Percentiles rank a stretch among this genome's conserved stretches.
Evolutionary conservation across 306 rosid species (phyloP).

Genomic region (Luffa acutangula): DNA sequence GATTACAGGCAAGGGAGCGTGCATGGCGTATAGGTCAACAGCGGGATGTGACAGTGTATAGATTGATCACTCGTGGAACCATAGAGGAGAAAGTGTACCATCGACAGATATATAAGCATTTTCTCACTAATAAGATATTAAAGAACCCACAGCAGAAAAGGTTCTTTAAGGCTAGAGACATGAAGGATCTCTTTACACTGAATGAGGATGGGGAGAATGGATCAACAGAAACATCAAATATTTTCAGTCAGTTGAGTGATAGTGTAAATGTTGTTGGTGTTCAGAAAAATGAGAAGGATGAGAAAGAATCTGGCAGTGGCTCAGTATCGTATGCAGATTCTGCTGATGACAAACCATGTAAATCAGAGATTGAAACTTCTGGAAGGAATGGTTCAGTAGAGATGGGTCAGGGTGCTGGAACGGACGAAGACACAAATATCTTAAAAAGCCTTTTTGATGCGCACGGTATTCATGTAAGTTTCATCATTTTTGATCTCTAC

Average conservation of each 20-base stretch:
- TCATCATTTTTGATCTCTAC: not conserved
- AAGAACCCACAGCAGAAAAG: constrained; percentile 97
- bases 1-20: constrained; percentile 87
- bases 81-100: constrained; percentile 96
- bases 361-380: constrained; percentile 23
- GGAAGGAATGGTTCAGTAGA: constrained; percentile 52
- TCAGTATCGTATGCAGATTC: constrained; percentile 16
- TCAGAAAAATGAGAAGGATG: constrained; percentile 37
- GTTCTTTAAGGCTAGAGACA: constrained; percentile 92
- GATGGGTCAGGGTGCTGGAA: constrained; percentile 35
- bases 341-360: constrained; percentile 23
- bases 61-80: constrained; percentile 92
- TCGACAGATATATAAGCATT: constrained; percentile 96
- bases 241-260: constrained; percentile 73
- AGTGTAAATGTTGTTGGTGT: constrained; percentile 46
- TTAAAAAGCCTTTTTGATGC: constrained; percentile 71
- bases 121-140: constrained; percentile 84
- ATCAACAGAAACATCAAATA: constrained; percentile 77
- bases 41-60: constrained; percentile 82
- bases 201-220: constrained; percentile 59
- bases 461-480: constrained; percentile 86
- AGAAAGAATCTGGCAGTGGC: constrained; percentile 16
- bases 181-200: constrained; percentile 86
- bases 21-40: constrained; percentile 99
- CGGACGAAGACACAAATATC: constrained; percentile 60